A percentile compares a stretch with the other conserved stretches of the same genome.
phyloP scores from a whole-genome alignment of 768 basidiomycete genomes.

The Lentinula sp. region DNA sequence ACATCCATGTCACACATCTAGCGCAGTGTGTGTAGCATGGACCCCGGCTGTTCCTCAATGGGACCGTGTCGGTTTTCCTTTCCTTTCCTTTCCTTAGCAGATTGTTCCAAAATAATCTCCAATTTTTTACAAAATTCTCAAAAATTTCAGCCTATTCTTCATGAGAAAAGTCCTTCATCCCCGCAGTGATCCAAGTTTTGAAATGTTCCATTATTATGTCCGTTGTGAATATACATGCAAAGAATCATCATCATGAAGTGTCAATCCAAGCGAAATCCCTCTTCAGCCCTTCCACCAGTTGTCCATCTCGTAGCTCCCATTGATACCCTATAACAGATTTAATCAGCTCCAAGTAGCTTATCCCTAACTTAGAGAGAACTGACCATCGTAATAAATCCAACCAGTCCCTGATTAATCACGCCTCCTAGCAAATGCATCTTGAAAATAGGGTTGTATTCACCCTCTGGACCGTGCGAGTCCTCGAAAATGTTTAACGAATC shows the following conservation, averaged over 20 bases:
- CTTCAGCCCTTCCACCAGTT: slow-evolving; percentile 19
- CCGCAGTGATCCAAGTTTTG: not conserved
- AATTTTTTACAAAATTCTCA: no score
- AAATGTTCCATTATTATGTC: not conserved
- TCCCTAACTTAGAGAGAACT: slow-evolving; percentile 1
- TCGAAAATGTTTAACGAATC: slow-evolving; percentile 51
- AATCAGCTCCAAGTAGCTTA: not conserved
- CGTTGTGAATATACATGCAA: not conserved
- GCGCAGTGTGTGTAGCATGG: no score
- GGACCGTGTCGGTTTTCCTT: no score
- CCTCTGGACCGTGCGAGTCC: slow-evolving; percentile 42
- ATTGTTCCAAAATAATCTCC: no score
- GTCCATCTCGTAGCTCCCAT: slow-evolving; percentile 14
- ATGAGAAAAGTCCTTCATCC: no score
- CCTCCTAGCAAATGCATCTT: slow-evolving; percentile 44
- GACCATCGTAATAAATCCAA: slow-evolving; percentile 55
- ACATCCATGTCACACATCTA: no score
- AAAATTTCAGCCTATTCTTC: no score
- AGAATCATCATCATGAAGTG: not conserved
- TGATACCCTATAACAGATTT: slow-evolving; percentile 12
- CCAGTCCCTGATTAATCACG: slow-evolving; percentile 42
- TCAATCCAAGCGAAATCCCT: not conserved
- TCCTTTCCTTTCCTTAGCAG: no score
- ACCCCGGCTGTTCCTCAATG: no score
- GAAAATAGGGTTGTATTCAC: slow-evolving; percentile 48